Evolutionary conservation across 164 flowering plant species (phyloP).

Genomic region (Echeveria elegans): DNA sequence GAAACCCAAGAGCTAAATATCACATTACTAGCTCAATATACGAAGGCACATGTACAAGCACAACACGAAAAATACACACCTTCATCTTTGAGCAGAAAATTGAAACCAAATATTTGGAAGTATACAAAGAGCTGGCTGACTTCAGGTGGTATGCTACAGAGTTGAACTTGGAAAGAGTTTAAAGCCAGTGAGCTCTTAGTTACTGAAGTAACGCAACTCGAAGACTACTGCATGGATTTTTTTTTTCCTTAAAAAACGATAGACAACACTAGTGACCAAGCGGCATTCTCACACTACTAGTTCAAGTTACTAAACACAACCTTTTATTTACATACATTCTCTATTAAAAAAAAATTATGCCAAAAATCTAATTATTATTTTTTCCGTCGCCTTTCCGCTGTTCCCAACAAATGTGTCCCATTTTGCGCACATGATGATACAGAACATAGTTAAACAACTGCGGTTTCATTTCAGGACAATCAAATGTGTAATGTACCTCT

Average conservation of each 20-base stretch:
- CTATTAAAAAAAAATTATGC: background rate
- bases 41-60: background rate
- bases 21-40: background rate
- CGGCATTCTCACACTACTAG: background rate
- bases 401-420: background rate
- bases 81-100: conserved; percentile 6
- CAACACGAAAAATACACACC: background rate
- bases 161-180: background rate
- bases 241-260: background rate
- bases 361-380: background rate
- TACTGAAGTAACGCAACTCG: background rate
- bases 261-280: background rate
- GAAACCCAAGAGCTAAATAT: background rate
- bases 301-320: conserved; percentile 9
- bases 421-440: background rate
- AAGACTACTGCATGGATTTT: background rate
- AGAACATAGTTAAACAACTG: background rate
- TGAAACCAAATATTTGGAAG: background rate
- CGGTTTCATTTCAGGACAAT: too few species aligned
- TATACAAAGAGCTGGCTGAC: background rate
- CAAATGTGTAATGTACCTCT: background rate
- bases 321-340: background rate
- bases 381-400: background rate
- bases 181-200: conserved; percentile 8
- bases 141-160: background rate